Base-by-base conservation (phyloP, 305 asterid genomes). In the Ajuga reptans region DNA sequence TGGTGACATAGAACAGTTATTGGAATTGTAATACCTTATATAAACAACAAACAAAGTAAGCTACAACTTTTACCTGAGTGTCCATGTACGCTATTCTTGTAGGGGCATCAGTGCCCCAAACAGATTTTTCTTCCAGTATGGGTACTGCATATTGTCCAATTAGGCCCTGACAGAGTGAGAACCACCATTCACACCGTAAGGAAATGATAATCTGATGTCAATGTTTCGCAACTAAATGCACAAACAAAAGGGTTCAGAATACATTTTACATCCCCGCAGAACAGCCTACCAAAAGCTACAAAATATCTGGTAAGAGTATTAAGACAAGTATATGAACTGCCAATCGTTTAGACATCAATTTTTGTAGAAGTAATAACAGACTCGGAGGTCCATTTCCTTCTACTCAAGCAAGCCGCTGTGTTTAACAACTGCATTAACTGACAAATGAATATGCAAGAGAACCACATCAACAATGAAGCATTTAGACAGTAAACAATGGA, bases 101-200 rank as follows among this genome's bases (percentile, higher is more conserved):
- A 45, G 98, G 97, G 83, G 98, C 98, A 84, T 92, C 97, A 52
- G 98, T 92, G 51, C 98, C 98, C 98, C 98, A 92, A 50, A 85
- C 98, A 57, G 98, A 88, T 79, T 90, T 90, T 75, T 88, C 97
- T 86, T 92, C 97, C 78, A 92, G 66, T 61, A 92, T 88, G 52
- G 98, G 98, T 71, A 92, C 97, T n/a, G 96, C 97, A 79, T 88
- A 92, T 77, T 92, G 98, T 66, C 98, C 97, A 64, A 92, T 90
- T 75, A 90, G 78, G 10, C 98, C 96, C 98, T 92, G 87, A 77
- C 43, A 74, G 53, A 57, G 53, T 16, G 51, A 54, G 41, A 66
- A 73, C 62, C 56, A 59, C 75, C 66, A 63, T 47, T 58, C 61
- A 58, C 53, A 52, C n/a, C 66, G 41, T 34, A 68, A 50, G 72